These are phyloP conservation scores for Dovyalis caffra DNA, from an alignment of 345 rosid genomes.

Conservation along the genomic window DNA sequence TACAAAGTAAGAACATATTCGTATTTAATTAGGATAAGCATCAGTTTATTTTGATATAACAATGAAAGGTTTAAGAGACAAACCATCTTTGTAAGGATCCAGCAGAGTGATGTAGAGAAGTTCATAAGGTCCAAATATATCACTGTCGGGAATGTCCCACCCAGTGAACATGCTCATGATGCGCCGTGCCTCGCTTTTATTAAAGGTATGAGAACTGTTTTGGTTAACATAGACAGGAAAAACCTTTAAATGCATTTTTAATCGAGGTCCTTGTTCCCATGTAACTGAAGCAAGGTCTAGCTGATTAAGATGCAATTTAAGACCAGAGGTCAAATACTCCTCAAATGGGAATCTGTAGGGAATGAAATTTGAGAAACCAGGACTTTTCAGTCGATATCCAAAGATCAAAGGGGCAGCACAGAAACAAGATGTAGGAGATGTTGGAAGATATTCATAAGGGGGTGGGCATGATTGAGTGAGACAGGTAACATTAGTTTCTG, in stretches of 20 bases:
- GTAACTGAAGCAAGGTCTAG: slow-evolving; percentile 42
- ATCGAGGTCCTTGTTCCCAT: slow-evolving; percentile 82
- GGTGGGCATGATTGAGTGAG: slow-evolving; percentile 54
- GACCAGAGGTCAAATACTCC: slow-evolving; percentile 57
- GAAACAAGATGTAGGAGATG: slow-evolving; percentile 49
- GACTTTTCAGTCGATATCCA: slow-evolving; percentile 90
- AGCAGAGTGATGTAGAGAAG: slow-evolving; percentile 62
- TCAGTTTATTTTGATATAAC: neutral
- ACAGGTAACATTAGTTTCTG: slow-evolving; percentile 41
- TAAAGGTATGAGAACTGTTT: slow-evolving; percentile 44
- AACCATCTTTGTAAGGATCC: slow-evolving; percentile 64
- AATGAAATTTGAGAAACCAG: slow-evolving; percentile 65
- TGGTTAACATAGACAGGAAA: slow-evolving; percentile 48
- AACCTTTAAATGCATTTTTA: slow-evolving; percentile 66
- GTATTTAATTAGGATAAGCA: neutral
- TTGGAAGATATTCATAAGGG: slow-evolving; percentile 53
- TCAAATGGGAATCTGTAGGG: slow-evolving; percentile 47
- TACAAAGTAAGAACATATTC: neutral
- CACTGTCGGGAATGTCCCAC: slow-evolving; percentile 66
- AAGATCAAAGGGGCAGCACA: slow-evolving; percentile 79
- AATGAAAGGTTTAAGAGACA: slow-evolving; percentile 30
- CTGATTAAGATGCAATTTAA: slow-evolving; percentile 48
- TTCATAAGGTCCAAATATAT: slow-evolving; percentile 88
- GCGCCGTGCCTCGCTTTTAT: slow-evolving; percentile 61
- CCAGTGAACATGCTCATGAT: slow-evolving; percentile 62